A percentile compares a stretch with the other conserved stretches of the same genome.
These are phyloP conservation scores for Solanum aculeatissimum DNA, from an alignment of 305 asterid species.

Conservation along the genomic window DNA sequence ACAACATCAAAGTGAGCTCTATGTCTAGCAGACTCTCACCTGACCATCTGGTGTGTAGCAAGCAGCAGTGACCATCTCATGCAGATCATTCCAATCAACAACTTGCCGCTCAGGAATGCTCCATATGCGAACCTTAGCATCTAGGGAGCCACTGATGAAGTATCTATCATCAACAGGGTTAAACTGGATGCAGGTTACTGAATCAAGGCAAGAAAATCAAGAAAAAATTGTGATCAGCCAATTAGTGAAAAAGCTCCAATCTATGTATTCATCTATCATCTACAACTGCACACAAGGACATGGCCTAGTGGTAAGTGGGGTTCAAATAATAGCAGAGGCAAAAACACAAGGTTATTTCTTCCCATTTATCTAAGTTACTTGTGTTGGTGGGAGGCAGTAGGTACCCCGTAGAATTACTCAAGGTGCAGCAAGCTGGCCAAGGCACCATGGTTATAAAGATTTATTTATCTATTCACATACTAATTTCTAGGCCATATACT, in stretches of 20 bases:
- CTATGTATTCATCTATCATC: background rate
- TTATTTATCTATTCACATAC: background rate
- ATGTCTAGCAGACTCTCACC: conserved; percentile 34
- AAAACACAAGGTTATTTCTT: background rate
- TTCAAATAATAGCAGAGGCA: background rate
- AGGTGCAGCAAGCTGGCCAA: background rate
- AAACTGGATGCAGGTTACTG: conserved; percentile 21
- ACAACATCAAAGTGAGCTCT: background rate
- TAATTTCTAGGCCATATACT: background rate
- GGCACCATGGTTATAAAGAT: background rate
- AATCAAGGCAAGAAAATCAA: conserved; percentile 5
- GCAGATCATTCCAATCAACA: conserved; percentile 90
- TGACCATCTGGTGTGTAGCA: conserved; percentile 99
- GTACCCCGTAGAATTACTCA: background rate
- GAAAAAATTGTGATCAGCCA: conserved; percentile 1
- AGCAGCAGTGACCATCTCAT: conserved; percentile 99
- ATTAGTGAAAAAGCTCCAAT: background rate
- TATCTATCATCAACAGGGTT: conserved; percentile 20
- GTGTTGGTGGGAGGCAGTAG: background rate
- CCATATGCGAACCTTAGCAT: conserved; percentile 17
- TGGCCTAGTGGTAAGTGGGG: background rate
- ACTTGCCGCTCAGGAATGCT: conserved; percentile 16
- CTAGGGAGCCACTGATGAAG: conserved; percentile 19
- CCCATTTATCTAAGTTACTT: background rate
- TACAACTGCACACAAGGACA: background rate